Base-by-base conservation (phyloP, 1,139 yeast species). In the Zygosaccharomyces pseudobailii region DNA sequence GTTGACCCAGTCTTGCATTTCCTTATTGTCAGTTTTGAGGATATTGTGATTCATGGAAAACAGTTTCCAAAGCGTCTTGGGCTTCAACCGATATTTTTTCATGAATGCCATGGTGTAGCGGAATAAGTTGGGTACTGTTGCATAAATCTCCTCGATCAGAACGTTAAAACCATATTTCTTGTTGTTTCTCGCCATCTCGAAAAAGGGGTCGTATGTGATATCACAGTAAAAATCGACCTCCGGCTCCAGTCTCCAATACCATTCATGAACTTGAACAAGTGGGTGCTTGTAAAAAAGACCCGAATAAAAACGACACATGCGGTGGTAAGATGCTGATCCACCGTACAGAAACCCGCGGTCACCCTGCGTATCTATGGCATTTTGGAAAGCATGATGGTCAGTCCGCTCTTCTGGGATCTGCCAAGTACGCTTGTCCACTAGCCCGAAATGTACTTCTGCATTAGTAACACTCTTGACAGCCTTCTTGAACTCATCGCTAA, bases 161-260 rank as follows among this genome's bases (percentile, higher is more conserved):
- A 89, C 82, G 9, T 86, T 87, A 65, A 87, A 90, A 0, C 96
- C 97, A 60, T 89, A 89, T 55, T 78, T 80, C 66, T 89, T 89
- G 40, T 79, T 78, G 48, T 67, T 62, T 46, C 71, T 73, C 46
- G 78, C 79, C 97, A 90, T 87, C 59, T 84, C 89, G 23, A 76
- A 58, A 62, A 90, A 90, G 19, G 96, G 96, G 67, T 90, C 97
- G 67, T 89, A 88, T 0, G 96, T 85, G 43, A 88, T 69, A 65
- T 89, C 97, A 68, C 97, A 90, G 62, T 75, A 88, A 64, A 87
- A 89, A 54, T 87, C 84, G 38, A 90, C 92, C 54, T 85, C 84
- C 2, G 97, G 97, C 65, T 90, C 97, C 7, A 90, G 88, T 46
- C 97, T 74, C 96, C 97, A 89, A 69, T 88, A 89, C 94, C 95